Conservation (phyloP, 345 rosid genomes). For the Aquilaria yunnanensis region DNA sequence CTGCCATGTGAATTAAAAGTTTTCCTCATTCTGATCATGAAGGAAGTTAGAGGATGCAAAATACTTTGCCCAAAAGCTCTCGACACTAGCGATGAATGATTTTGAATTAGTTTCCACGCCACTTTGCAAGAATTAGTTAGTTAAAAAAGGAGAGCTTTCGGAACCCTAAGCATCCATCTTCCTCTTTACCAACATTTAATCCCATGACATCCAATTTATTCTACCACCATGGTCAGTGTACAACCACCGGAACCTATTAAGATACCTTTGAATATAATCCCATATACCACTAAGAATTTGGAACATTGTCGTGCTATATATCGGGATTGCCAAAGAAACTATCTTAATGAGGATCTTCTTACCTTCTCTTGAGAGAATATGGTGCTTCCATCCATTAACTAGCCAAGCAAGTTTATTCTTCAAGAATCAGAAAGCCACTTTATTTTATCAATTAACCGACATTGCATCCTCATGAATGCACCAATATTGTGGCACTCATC, state of each 20-base stretch:
- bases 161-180: background rate
- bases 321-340: background rate
- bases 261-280: background rate
- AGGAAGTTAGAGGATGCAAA: too few relatives aligned
- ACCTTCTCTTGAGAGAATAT: background rate
- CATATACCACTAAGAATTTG: background rate
- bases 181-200: background rate
- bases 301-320: background rate
- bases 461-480: too few relatives aligned
- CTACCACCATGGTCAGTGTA: background rate
- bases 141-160: background rate
- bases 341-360: background rate
- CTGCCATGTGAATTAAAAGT: too few relatives aligned
- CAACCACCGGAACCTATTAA: background rate
- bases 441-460: too few relatives aligned
- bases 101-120: background rate
- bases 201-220: background rate
- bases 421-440: too few relatives aligned
- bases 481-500: too few relatives aligned
- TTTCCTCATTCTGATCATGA: too few relatives aligned
- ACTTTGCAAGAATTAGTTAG: background rate
- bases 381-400: too few relatives aligned
- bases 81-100: background rate
- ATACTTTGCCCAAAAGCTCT: background rate
- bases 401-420: too few relatives aligned